Conservation (phyloP, 2,329 filamentous ascomycete species). For the Graphilbum ipis-grandicollis region DNA sequence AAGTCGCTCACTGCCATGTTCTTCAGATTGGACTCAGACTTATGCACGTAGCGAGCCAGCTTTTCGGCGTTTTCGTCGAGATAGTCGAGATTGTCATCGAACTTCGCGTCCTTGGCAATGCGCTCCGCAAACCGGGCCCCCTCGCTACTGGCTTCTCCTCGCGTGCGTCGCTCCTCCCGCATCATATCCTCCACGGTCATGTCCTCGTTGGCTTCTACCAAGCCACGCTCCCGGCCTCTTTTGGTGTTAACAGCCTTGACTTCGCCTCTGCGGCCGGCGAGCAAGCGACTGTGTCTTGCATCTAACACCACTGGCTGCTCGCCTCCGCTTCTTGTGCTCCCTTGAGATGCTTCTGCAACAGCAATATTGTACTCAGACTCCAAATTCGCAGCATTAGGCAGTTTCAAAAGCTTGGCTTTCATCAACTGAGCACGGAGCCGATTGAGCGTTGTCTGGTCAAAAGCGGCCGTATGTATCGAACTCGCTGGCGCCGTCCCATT, state of each 20-base stretch:
- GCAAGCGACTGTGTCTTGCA: constrained; percentile 76
- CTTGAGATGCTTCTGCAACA: constrained; percentile 36
- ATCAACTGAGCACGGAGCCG: constrained; percentile 85
- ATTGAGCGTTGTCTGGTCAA: constrained; percentile 73
- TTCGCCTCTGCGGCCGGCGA: constrained; percentile 58
- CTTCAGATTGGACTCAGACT: constrained; percentile 73
- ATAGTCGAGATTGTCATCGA: constrained; percentile 85
- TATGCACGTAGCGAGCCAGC: constrained; percentile 72
- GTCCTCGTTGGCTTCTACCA: constrained; percentile 80
- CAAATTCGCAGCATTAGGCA: constrained; percentile 56
- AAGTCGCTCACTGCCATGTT: constrained; percentile 78
- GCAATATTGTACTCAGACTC: constrained; percentile 74
- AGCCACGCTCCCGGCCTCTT: constrained; percentile 67
- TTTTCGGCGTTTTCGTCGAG: constrained; percentile 93
- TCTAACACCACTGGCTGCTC: constrained; percentile 63
- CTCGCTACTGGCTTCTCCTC: constrained; percentile 61
- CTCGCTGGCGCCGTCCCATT: neutral
- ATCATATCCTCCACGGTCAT: constrained; percentile 98
- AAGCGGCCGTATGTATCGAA: constrained; percentile 18
- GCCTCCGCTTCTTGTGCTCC: constrained; percentile 17
- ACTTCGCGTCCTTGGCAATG: constrained; percentile 85
- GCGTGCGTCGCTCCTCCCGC: constrained; percentile 76
- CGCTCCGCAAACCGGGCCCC: constrained; percentile 71
- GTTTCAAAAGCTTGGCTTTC: constrained; percentile 76
- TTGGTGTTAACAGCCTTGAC: constrained; percentile 64